Evolutionary conservation across 805 yeast species (phyloP), one percentile per base, ranked within the genome.

Genomic region (Wickerhamiella spandovensis): DNA sequence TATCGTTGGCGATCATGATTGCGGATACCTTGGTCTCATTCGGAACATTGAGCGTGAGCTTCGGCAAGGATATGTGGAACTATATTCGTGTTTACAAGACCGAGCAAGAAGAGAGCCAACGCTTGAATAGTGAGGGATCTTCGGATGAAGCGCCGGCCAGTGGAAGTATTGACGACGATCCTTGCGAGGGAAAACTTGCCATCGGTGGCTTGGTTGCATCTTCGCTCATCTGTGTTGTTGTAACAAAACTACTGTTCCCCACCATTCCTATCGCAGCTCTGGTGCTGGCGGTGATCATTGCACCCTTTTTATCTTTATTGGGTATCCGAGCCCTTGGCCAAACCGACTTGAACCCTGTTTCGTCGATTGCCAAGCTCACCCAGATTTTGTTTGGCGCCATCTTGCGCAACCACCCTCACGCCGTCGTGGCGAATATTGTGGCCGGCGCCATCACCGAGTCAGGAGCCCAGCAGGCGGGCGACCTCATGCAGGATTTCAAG

Each of bases 391-490:
- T 92, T 66, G 95, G 97, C 0, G 61, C 87, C 12, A 72, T 90
- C 5, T 74, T 88, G 23, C 95, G 95, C 0, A 71, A 72, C 30
- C 84, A 81, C 51, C 94, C 94, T 1, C 88, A 94, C 1, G 77
- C 87, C 10, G 86, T 92, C 5, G 68, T 90, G 41, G 79, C 87
- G 44, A 92, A 90, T 62, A 70, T 90, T 46, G 83, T 90, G 1
- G 95, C 97, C 3, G 98, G 98, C 17, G 98, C 96, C 13, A 81
- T 90, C 42, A 94, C 97, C 1, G 98, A 90, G 68, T 97, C 97
- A 0, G 97, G 97, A 8, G 96, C 98, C 2, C 97, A 92, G 68
- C 98, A 90, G 67, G 97, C 97, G 1, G 97, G 98, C 28, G 98
- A 90, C 67, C 72, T 90, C 61, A 85, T 92, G 95, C 98, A 90